These are phyloP conservation scores for Calonectria pseudoreteaudii DNA, from an alignment of 2,329 filamentous ascomycete species.

Conservation along the genomic window DNA sequence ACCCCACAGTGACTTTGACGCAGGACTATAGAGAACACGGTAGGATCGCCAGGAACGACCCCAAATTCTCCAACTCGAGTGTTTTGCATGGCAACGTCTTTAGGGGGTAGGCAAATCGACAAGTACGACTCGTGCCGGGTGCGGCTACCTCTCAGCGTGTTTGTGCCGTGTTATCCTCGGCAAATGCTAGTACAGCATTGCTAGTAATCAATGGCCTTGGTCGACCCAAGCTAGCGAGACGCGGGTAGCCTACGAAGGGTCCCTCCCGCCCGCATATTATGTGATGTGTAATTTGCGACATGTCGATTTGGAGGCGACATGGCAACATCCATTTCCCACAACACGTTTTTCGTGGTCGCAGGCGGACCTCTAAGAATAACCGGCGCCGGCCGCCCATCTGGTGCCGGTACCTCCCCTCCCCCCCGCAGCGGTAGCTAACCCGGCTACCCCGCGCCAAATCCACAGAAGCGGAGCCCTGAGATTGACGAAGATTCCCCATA, in stretches of 20 bases:
- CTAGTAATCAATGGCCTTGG: not conserved
- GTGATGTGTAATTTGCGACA: not conserved
- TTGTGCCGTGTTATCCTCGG: not conserved
- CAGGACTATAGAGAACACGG: not conserved
- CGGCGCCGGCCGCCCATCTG: not conserved
- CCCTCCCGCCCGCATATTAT: not conserved
- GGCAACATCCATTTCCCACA: not conserved
- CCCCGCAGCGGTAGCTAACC: slow-evolving; percentile 30
- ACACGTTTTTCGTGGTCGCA: not conserved
- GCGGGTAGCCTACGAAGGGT: not conserved
- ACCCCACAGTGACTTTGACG: not conserved
- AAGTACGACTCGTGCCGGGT: not conserved
- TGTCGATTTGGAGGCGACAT: not conserved
- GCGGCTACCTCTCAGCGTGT: not conserved
- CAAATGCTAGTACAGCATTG: not conserved
- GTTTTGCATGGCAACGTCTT: not conserved
- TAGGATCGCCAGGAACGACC: not conserved
- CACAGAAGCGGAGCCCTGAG: slow-evolving; percentile 23
- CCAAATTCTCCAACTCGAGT: slow-evolving; percentile 3
- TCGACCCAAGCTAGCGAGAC: not conserved
- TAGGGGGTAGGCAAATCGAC: not conserved
- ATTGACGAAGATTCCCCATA: slow-evolving; percentile 8
- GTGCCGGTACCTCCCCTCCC: not conserved
- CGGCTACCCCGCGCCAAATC: slow-evolving; percentile 6
- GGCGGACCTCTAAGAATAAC: not conserved